phyloP scores from a whole-genome alignment of 257 asterid species.

The Solanum virginianum region DNA sequence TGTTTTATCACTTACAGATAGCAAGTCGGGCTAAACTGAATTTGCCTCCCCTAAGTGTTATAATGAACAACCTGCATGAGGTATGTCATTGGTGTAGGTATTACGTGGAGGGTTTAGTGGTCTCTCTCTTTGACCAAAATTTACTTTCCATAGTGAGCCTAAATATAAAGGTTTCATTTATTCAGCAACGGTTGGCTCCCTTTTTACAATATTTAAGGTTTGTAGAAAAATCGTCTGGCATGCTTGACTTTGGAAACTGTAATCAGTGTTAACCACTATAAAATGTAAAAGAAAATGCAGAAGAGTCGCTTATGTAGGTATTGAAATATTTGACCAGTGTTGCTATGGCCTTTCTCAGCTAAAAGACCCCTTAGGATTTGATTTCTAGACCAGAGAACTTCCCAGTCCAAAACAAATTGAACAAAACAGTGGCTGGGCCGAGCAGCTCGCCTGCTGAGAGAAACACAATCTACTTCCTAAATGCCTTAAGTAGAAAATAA shows the following conservation, averaged over 20 bases:
- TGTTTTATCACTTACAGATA: slow-evolving; percentile 29
- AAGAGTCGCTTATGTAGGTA: not conserved
- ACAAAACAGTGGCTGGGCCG: not conserved
- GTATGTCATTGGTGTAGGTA: slow-evolving; percentile 13
- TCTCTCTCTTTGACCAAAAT: not conserved
- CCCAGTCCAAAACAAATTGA: not conserved
- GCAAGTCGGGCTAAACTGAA: slow-evolving; percentile 77
- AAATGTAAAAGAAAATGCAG: not conserved
- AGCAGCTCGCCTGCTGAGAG: not conserved
- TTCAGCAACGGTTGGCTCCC: not conserved
- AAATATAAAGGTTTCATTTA: not conserved
- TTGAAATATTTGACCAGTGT: not conserved
- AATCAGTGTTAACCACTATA: not conserved
- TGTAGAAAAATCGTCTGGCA: not conserved
- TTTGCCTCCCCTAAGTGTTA: slow-evolving; percentile 39
- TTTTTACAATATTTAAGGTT: not conserved
- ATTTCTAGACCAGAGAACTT: not conserved
- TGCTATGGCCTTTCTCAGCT: not conserved
- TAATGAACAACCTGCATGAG: slow-evolving; percentile 46
- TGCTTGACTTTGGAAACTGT: not conserved
- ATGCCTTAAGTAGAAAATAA: not conserved
- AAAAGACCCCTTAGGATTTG: not conserved
- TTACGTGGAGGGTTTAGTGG: not conserved
- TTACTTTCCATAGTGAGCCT: not conserved
- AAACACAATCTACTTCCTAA: not conserved